These are phyloP conservation scores for Zygosaccharomyces lentus DNA, from an alignment of 805 yeast genomes.

Conservation along the genomic window DNA sequence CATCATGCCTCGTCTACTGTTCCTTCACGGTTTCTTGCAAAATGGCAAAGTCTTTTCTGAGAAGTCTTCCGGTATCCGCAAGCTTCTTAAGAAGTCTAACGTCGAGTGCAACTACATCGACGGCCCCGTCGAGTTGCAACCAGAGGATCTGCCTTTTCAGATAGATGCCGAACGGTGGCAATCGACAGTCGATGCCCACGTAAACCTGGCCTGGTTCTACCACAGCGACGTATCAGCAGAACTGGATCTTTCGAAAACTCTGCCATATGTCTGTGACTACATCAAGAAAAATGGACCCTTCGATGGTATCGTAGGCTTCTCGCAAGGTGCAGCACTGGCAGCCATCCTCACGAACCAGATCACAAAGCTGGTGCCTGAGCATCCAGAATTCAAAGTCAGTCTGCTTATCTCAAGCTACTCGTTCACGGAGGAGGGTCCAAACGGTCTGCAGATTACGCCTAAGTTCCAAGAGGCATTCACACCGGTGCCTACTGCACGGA, in stretches of 20 bases:
- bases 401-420: constrained; percentile 69
- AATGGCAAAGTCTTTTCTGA: constrained; percentile 78
- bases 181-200: constrained; percentile 43
- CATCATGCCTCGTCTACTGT: constrained; percentile 44
- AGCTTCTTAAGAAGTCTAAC: constrained; percentile 58
- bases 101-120: constrained; percentile 72
- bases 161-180: constrained; percentile 50
- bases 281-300: constrained; percentile 71
- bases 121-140: constrained; percentile 65
- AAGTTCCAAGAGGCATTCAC: constrained; percentile 35
- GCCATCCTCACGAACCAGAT: constrained; percentile 63
- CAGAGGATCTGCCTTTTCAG: constrained; percentile 71
- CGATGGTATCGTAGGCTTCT: constrained; percentile 84
- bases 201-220: constrained; percentile 72
- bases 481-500: constrained; percentile 30
- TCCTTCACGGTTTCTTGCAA: constrained; percentile 89
- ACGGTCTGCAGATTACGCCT: constrained; percentile 36
- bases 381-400: constrained; percentile 58
- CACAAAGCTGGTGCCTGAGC: constrained; percentile 47
- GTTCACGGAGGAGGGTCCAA: constrained; percentile 41
- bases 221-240: constrained; percentile 47
- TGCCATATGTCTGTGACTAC: constrained; percentile 46
- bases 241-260: constrained; percentile 47
- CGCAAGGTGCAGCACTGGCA: constrained; percentile 91
- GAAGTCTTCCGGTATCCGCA: constrained; percentile 85